Evolutionary conservation across 1,284 basidiomycete species (phyloP).

Genomic region (Bjerkandera adusta): DNA sequence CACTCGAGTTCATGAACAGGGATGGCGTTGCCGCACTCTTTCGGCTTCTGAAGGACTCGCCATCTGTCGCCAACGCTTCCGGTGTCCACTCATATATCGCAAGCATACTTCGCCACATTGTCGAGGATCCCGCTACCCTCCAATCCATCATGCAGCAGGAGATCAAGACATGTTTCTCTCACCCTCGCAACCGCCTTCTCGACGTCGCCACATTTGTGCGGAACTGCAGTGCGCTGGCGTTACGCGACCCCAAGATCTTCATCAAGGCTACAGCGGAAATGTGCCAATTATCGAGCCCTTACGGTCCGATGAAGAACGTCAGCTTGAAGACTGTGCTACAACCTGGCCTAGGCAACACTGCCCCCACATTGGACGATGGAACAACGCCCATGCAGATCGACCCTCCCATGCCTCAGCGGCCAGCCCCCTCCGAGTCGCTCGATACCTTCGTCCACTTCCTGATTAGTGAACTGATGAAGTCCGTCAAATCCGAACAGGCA

Average conservation of each 20-base stretch:
- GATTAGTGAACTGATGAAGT: slow-evolving; percentile 66
- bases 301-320: slow-evolving; percentile 60
- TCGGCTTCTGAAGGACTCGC: slow-evolving; percentile 56
- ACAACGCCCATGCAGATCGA: slow-evolving; percentile 68
- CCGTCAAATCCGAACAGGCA: slow-evolving; percentile 42
- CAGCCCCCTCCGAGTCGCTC: slow-evolving; percentile 41
- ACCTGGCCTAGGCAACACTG: slow-evolving; percentile 15
- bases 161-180: slow-evolving; percentile 74
- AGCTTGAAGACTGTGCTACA: slow-evolving; percentile 46
- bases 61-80: slow-evolving; percentile 42
- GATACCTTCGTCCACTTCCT: slow-evolving; percentile 75
- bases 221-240: slow-evolving; percentile 76
- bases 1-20: slow-evolving; percentile 59
- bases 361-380: slow-evolving; percentile 26
- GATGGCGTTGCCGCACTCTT: slow-evolving; percentile 69
- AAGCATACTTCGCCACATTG: slow-evolving; percentile 86
- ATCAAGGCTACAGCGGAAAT: slow-evolving; percentile 69
- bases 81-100: slow-evolving; percentile 84
- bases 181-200: slow-evolving; percentile 65
- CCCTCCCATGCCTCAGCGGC: slow-evolving; percentile 29
- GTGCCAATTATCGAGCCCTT: slow-evolving; percentile 73
- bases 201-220: slow-evolving; percentile 79
- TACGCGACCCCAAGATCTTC: slow-evolving; percentile 81
- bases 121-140: slow-evolving; percentile 76
- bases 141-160: slow-evolving; percentile 80